phyloP scores from a whole-genome alignment of 2,329 filamentous ascomycete genomes.

The Reticulascus tulasneorum region DNA sequence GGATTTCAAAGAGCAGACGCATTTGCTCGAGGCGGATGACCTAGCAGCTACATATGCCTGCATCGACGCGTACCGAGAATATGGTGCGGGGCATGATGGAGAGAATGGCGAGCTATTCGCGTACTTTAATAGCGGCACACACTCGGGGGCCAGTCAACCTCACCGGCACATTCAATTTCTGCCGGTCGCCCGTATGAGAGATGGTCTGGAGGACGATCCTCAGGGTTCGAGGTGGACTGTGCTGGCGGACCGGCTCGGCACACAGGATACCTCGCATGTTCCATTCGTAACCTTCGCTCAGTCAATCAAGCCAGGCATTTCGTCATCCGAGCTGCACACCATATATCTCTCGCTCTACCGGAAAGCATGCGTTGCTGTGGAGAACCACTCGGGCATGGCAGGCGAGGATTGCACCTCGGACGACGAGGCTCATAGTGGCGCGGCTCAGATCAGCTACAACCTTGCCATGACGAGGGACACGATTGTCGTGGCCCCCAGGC shows the following conservation, averaged over 20 bases:
- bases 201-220: constrained; percentile 36
- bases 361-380: constrained; percentile 36
- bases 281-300: constrained; percentile 45
- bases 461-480: constrained; percentile 52
- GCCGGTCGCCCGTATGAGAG: constrained; percentile 59
- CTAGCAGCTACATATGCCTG: constrained; percentile 59
- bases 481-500: constrained; percentile 52
- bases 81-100: constrained; percentile 18
- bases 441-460: constrained; percentile 59
- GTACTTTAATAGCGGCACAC: constrained; percentile 67
- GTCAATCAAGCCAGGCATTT: constrained; percentile 28
- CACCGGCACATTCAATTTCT: constrained; percentile 71
- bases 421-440: constrained; percentile 27
- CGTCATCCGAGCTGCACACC: constrained; percentile 30
- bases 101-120: constrained; percentile 46
- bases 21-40: constrained; percentile 57
- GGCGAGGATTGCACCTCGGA: too few species aligned
- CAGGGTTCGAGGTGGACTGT: constrained; percentile 40
- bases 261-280: constrained; percentile 13
- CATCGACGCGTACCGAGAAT: constrained; percentile 48
- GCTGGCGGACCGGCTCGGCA: constrained; percentile 37
- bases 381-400: constrained; percentile 10
- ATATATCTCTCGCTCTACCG: constrained; percentile 47
- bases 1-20: constrained; percentile 60
- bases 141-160: constrained; percentile 68